A percentile compares a stretch with the other conserved stretches of the same genome.
Evolutionary conservation across 306 rosid genomes (phyloP).

Genomic region (Hippophae tibetana): DNA sequence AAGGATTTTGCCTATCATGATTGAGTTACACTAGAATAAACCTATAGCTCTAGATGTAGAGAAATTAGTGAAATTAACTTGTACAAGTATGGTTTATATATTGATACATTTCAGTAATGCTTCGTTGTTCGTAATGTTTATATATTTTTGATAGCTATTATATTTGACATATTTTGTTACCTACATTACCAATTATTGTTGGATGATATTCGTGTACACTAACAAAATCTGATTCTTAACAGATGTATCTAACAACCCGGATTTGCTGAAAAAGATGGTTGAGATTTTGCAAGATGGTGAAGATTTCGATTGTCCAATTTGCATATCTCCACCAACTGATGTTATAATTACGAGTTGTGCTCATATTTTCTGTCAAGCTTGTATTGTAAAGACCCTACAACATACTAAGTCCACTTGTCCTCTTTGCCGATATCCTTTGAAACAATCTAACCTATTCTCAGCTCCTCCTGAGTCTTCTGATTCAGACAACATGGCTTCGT

Average conservation of each 20-base stretch:
- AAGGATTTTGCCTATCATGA: too few relatives aligned
- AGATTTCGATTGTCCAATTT: conserved; percentile 83
- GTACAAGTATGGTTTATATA: too few relatives aligned
- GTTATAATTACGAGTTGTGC: conserved; percentile 64
- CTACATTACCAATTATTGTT: background rate
- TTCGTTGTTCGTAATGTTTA: too few relatives aligned
- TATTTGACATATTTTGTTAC: too few relatives aligned
- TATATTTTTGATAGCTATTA: too few relatives aligned
- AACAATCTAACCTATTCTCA: conserved; percentile 56
- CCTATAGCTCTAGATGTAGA: too few relatives aligned
- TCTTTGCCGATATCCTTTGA: conserved; percentile 54
- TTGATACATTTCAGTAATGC: too few relatives aligned
- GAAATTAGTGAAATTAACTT: too few relatives aligned
- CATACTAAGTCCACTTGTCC: conserved; percentile 52
- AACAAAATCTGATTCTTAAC: conserved; percentile 14
- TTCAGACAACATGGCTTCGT: conserved; percentile 16
- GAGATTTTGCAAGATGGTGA: conserved; percentile 66
- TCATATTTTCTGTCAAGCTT: conserved; percentile 61
- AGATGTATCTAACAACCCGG: conserved; percentile 72
- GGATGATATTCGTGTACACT: background rate
- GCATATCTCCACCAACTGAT: conserved; percentile 50
- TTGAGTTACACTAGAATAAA: too few relatives aligned
- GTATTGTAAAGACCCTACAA: conserved; percentile 51
- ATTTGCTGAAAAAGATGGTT: conserved; percentile 51
- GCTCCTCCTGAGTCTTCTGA: conserved; percentile 42